Base-by-base conservation (phyloP, 108 stramenopile genomes). In the Cyclotella kingstonii region DNA sequence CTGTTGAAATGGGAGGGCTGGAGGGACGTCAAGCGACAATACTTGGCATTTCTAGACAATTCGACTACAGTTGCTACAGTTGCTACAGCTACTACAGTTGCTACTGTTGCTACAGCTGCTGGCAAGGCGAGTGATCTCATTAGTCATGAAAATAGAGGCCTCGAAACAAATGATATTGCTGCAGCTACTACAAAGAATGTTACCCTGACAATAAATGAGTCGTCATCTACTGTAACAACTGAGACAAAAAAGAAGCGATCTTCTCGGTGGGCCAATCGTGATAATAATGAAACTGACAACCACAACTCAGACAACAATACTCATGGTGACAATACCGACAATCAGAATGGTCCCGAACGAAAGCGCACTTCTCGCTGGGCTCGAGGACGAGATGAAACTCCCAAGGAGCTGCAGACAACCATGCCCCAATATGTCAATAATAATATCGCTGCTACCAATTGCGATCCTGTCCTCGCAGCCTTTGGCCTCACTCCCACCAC, bases 1-100 rank as follows among this genome's bases (percentile, higher is more conserved):
- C 80, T 93, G 21, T 40, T 89, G 45, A 84, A 82, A 50, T 93
- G 91, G 91, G 76, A 62, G 3, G 91, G 91, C 45, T 93, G 91
- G 91, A 89, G 84, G 70, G 88, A 89, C 39, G 79, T 83, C 23
- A 57, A 86, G 17, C 72, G 76, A 43, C 79, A 66, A 28, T 65
- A 60, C 21, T 63, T 53, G 45, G 47, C 22, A 45, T 85, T 59
- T 81, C 75, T 28, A 57, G 90, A 62, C 73, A 87, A 3, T 39
- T 30, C 21, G 30, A 29, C 46, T 4, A 35, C 6, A 50, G 38
- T 10, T 38, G 8, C 19, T 78, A 46, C 52, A 66, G 31, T 49
- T 72, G 26, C 54, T 67, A 46, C 38, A 53, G 19, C 60, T n/a
- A n/a, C n/a, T n/a, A n/a, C n/a, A n/a, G n/a, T n/a, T n/a, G n/a